These are phyloP conservation scores for Brassica balearica DNA, from an alignment of 441 rosid genomes.

Conservation along the genomic window DNA sequence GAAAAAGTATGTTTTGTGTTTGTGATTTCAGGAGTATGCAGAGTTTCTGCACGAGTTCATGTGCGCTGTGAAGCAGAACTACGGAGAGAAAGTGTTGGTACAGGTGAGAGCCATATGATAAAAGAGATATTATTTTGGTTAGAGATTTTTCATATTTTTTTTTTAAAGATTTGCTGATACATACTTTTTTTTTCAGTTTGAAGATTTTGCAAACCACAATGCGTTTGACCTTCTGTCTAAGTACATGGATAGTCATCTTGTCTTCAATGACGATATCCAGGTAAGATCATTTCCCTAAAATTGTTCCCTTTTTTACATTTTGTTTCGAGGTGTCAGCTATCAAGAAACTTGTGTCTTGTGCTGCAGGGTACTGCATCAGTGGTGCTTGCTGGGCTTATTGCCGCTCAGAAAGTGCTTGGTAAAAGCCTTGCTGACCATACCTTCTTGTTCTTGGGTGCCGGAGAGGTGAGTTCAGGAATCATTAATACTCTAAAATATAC, in stretches of 20 bases:
- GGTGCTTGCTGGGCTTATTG: constrained; percentile 81
- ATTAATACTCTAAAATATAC: background rate
- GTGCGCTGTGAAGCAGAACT: constrained; percentile 84
- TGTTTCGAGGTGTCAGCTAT: background rate
- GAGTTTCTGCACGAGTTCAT: constrained; percentile 84
- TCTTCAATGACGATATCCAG: constrained; percentile 94
- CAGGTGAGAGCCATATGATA: constrained; percentile 57
- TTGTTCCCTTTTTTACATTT: background rate
- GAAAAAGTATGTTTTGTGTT: no score
- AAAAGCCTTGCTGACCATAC: constrained; percentile 74
- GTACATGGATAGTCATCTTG: constrained; percentile 78
- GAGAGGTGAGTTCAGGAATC: constrained; percentile 66
- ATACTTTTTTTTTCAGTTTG: constrained; percentile 64
- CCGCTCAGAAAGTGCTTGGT: constrained; percentile 71
- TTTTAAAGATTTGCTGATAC: background rate
- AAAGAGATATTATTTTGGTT: background rate
- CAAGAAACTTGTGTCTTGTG: constrained; percentile 33
- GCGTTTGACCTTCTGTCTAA: constrained; percentile 75
- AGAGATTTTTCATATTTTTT: background rate
- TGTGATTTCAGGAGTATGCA: constrained; percentile 66
- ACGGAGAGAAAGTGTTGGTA: constrained; percentile 83
- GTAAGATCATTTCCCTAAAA: constrained; percentile 40
- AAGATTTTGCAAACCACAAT: constrained; percentile 96
- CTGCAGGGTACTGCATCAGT: constrained; percentile 91
- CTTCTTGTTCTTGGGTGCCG: constrained; percentile 89